Evolutionary conservation across 495 filamentous ascomycete species (phyloP).

Genomic region (Emericellopsis terricola): DNA sequence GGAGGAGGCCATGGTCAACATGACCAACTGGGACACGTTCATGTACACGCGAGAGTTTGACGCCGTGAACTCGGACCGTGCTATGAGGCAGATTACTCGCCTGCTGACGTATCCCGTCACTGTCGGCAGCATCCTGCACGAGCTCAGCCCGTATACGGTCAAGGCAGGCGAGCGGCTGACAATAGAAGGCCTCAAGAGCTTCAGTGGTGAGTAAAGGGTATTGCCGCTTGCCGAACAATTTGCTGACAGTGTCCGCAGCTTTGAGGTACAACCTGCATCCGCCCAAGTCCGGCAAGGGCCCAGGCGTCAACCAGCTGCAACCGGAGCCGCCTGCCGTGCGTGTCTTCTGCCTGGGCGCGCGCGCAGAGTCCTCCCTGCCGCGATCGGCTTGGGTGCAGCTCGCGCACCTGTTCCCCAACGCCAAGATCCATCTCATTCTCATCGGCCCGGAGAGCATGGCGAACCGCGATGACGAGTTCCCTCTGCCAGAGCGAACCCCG

Average conservation of each 20-base stretch:
- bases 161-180: conserved; percentile 57
- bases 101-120: conserved; percentile 89
- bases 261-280: conserved; percentile 89
- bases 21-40: conserved; percentile 97
- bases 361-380: conserved; percentile 88
- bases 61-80: conserved; percentile 74
- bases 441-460: conserved; percentile 93
- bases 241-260: too few species aligned
- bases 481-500: conserved; percentile 65
- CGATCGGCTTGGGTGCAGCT: conserved; percentile 90
- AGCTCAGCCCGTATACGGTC: conserved; percentile 79
- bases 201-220: conserved; percentile 79
- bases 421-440: conserved; percentile 70
- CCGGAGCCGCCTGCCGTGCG: conserved; percentile 72
- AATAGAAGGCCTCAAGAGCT: conserved; percentile 73
- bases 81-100: conserved; percentile 76
- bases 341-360: conserved; percentile 86
- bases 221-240: too few species aligned
- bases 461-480: conserved; percentile 77
- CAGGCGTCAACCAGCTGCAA: conserved; percentile 59
- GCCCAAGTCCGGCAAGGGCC: conserved; percentile 54
- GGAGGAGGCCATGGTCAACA: conserved; percentile 83
- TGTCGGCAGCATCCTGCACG: conserved; percentile 77
- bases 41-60: conserved; percentile 76
- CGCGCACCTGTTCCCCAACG: conserved; percentile 69